Base-by-base conservation (phyloP, 163 green algal genomes). In the Trebouxiophyceae sp. region DNA sequence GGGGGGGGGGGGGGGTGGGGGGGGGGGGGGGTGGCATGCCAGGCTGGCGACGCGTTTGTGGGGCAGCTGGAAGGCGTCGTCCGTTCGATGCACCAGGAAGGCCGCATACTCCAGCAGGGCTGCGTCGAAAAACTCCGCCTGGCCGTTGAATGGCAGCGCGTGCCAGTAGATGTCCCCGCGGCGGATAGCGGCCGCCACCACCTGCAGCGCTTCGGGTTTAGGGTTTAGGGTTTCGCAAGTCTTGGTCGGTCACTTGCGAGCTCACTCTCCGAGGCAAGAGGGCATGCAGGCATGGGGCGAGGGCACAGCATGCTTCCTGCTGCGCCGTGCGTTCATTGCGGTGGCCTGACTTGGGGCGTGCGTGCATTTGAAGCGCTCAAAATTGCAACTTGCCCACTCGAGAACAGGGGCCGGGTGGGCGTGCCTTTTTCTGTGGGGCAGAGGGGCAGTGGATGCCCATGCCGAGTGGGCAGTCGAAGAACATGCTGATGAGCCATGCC, bases 111-210 rank as follows among this genome's bases (percentile, higher is more conserved):
- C 6, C 47, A 89, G 67, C 34, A 89, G 69, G 45, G 60, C 57
- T 0, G 29, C 27, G 39, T 90, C 75, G 33, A 81, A 76, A 24
- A 87, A 26, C 68, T 90, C 84, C 61, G 74, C 46, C 67, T 85
- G 68, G 1, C 63, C 70, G 39, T 90, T 90, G 73, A 82, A 74
- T 3, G 84, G 84, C 57, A 87, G 59, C 2, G 84, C 84, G 54
- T 87, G 80, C 84, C 82, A 78, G 8, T 67, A 73, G 32, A 87
- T 79, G 57, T 77, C 66, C 16, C 79, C 79, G 0, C 32, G 22
- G 3, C 44, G 30, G 2, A 86, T 63, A 6, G 77, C 81, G 2
- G 45, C 65, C n/a, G 54, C 16, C 12, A 87, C 54, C 1, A 23
- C 58, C 31, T 65, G 33, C 30, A 50, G 24, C 30, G 8, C 4